Conservation (phyloP, 2,329 filamentous ascomycete species). For the Fusarium nodosum region DNA sequence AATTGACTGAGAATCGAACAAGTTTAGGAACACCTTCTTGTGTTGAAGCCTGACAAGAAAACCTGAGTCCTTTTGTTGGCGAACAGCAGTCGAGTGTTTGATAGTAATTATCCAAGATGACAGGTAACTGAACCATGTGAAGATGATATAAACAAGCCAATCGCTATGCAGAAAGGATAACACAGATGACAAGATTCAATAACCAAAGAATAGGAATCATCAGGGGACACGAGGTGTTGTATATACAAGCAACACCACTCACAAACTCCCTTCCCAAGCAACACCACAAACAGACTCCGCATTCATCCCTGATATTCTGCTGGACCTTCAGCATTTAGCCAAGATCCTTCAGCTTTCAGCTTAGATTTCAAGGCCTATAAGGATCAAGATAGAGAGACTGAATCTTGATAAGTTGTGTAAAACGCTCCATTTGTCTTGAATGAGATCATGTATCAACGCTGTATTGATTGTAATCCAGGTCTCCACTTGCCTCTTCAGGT, state of each 20-base stretch:
- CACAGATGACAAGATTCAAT: no score
- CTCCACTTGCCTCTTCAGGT: neutral
- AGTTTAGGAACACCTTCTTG: neutral
- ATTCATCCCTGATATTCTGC: neutral
- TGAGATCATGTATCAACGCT: neutral
- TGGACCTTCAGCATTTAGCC: neutral
- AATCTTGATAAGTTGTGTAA: neutral
- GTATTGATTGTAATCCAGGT: neutral
- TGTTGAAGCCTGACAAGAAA: neutral
- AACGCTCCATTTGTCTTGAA: neutral
- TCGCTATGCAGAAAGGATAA: neutral
- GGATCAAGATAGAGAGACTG: neutral
- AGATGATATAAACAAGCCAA: neutral
- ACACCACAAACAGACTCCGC: neutral
- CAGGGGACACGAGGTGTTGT: neutral
- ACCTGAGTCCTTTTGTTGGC: no score
- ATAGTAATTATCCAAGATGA: neutral
- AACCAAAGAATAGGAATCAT: neutral
- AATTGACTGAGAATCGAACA: neutral
- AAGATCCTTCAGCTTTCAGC: neutral
- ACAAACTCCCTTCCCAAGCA: neutral
- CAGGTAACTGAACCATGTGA: neutral
- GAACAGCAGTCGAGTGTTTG: neutral
- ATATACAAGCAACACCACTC: neutral
- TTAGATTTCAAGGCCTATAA: neutral